Percentiles rank a stretch among this genome's conserved stretches.
Evolutionary conservation across 2,329 filamentous ascomycete genomes (phyloP).

Genomic region (Fusarium brevicatenulatum): DNA sequence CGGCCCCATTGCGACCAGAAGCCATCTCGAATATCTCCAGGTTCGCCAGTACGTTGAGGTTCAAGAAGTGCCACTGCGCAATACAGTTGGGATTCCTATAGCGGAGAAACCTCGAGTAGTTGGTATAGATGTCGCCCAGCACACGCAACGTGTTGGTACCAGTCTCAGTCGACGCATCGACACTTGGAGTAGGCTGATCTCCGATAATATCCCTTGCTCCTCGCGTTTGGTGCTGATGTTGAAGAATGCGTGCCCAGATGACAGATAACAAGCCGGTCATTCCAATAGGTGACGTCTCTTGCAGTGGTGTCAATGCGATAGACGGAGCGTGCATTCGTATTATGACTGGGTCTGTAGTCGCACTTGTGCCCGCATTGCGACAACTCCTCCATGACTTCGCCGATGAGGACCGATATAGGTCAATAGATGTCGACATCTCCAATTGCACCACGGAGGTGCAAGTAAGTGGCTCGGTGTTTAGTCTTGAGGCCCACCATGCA

Average conservation of each 20-base stretch:
- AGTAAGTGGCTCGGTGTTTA: not conserved
- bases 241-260: conserved; percentile 1
- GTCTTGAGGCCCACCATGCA: not conserved
- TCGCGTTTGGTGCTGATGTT: not conserved
- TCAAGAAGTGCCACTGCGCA: conserved; percentile 1
- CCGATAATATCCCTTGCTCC: not conserved
- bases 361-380: not conserved
- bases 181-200: fast-evolving
- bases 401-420: conserved; percentile 4
- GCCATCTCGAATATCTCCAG: conserved; percentile 13
- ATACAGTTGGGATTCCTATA: conserved; percentile 5
- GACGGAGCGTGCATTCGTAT: not conserved
- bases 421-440: not conserved
- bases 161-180: not conserved
- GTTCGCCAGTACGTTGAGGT: not conserved
- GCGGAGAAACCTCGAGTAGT: not conserved
- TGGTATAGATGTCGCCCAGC: not conserved
- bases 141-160: not conserved
- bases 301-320: not conserved
- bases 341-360: not conserved
- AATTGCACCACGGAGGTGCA: not conserved
- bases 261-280: conserved; percentile 2
- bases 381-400: not conserved
- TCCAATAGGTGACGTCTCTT: not conserved
- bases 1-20: not conserved